These are phyloP conservation scores for Perilla frutescens DNA, from an alignment of 257 asterid genomes.

Conservation along the genomic window DNA sequence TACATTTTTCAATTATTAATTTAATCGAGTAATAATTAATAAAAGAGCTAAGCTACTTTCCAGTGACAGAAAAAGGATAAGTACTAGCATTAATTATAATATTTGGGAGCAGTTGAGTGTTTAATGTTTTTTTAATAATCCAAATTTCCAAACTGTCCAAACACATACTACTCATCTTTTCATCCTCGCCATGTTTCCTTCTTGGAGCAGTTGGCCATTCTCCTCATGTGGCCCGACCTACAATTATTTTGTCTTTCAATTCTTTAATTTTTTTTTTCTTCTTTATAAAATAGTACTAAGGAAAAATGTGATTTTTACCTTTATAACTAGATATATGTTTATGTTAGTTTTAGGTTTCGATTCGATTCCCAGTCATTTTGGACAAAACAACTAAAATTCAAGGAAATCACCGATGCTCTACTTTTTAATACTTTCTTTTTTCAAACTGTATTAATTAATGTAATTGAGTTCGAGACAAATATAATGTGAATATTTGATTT, in stretches of 20 bases:
- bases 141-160: constrained; percentile 43
- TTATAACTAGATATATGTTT: background rate
- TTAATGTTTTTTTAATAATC: constrained; percentile 26
- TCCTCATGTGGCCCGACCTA: constrained; percentile 25
- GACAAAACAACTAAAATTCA: too few relatives aligned
- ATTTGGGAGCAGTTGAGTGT: constrained; percentile 55
- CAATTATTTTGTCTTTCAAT: constrained; percentile 25
- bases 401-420: too few relatives aligned
- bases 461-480: too few relatives aligned
- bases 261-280: background rate
- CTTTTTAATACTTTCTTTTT: too few relatives aligned
- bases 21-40: constrained; percentile 17
- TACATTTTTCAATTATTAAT: background rate
- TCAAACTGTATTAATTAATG: too few relatives aligned
- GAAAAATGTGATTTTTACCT: constrained; percentile 1
- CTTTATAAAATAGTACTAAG: background rate
- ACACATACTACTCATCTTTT: constrained; percentile 33
- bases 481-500: too few relatives aligned
- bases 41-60: background rate
- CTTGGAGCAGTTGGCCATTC: constrained; percentile 50
- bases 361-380: too few relatives aligned
- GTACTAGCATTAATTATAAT: constrained; percentile 24
- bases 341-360: too few relatives aligned
- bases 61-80: constrained; percentile 20
- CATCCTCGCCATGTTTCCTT: constrained; percentile 33